Evolutionary conservation across 352 stramenopile species (phyloP).

Genomic region (Pythium scleroteichum): DNA sequence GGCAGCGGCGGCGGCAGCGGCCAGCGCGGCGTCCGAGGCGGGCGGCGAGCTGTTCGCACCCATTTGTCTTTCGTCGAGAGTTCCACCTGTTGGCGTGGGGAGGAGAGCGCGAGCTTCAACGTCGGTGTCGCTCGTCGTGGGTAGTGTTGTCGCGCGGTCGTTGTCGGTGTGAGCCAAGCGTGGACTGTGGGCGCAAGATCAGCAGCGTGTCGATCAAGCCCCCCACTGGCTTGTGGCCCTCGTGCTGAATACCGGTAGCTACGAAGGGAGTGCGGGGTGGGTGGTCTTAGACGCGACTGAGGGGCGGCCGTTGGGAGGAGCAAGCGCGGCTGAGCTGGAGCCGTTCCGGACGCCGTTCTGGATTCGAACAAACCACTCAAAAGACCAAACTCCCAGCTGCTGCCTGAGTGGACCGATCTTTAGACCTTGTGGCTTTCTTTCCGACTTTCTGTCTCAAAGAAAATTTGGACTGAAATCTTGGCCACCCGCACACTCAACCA

Average conservation of each 20-base stretch:
- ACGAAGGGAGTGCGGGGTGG: conserved; percentile 13
- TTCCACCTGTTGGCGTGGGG: conserved; percentile 25
- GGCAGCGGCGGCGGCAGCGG: conserved; percentile 12
- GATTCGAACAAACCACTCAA: conserved; percentile 30
- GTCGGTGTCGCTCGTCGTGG: conserved; percentile 18
- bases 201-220: background rate
- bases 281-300: conserved; percentile 18
- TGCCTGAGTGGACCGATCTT: conserved; percentile 25
- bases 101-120: conserved; percentile 27
- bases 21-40: conserved; percentile 22
- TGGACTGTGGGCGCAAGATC: conserved; percentile 11
- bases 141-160: conserved; percentile 24
- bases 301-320: conserved; percentile 22
- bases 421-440: conserved; percentile 28
- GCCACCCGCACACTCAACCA: conserved; percentile 23
- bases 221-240: background rate
- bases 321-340: conserved; percentile 25
- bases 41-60: conserved; percentile 31
- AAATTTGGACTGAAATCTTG: conserved; percentile 52
- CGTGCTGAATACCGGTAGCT: conserved; percentile 29
- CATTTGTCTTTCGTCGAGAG: conserved; percentile 13
- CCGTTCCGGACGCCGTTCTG: conserved; percentile 31
- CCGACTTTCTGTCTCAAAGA: conserved; percentile 49
- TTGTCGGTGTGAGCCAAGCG: conserved; percentile 4
- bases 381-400: conserved; percentile 4